These are phyloP conservation scores for Meripilus lineatus DNA, from an alignment of 1,284 basidiomycete species.

Conservation along the genomic window DNA sequence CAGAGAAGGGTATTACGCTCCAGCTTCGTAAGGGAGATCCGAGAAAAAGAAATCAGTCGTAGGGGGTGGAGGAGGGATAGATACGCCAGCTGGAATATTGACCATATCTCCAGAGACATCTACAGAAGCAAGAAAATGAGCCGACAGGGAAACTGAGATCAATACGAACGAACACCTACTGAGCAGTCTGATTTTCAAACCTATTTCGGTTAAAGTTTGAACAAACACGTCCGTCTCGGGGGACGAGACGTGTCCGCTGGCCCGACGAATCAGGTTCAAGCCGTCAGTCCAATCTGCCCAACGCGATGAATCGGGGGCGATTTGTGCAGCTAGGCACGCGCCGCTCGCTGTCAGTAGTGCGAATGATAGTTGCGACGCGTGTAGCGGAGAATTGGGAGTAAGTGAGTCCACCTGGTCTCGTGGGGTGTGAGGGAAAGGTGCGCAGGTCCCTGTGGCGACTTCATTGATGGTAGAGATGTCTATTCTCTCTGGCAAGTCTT, in stretches of 20 bases:
- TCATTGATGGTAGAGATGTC: constrained; percentile 77
- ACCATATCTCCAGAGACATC: constrained; percentile 89
- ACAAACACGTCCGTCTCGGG: constrained; percentile 85
- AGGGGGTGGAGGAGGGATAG: constrained; percentile 66
- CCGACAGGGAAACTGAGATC: background rate
- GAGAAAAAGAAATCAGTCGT: constrained; percentile 90
- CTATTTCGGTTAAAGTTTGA: constrained; percentile 86
- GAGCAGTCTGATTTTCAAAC: constrained; percentile 88
- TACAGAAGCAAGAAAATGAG: constrained; percentile 24
- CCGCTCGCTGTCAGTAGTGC: constrained; percentile 72
- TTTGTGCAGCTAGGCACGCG: constrained; percentile 78
- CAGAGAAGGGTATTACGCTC: no score
- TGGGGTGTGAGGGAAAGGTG: constrained; percentile 53
- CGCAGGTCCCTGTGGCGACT: constrained; percentile 75
- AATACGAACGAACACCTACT: constrained; percentile 44
- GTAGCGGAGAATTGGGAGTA: constrained; percentile 40
- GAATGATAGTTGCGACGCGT: constrained; percentile 73
- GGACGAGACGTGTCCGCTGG: constrained; percentile 77
- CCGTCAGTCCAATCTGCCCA: constrained; percentile 98
- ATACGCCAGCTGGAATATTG: constrained; percentile 80
- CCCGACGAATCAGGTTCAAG: constrained; percentile 79
- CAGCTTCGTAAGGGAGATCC: no score
- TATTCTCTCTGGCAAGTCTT: constrained; percentile 84
- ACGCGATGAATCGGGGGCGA: constrained; percentile 79
- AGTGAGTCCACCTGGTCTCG: constrained; percentile 52